Evolutionary conservation across 2,329 filamentous ascomycete genomes (phyloP).

Genomic region (Tolypocladium paradoxum): DNA sequence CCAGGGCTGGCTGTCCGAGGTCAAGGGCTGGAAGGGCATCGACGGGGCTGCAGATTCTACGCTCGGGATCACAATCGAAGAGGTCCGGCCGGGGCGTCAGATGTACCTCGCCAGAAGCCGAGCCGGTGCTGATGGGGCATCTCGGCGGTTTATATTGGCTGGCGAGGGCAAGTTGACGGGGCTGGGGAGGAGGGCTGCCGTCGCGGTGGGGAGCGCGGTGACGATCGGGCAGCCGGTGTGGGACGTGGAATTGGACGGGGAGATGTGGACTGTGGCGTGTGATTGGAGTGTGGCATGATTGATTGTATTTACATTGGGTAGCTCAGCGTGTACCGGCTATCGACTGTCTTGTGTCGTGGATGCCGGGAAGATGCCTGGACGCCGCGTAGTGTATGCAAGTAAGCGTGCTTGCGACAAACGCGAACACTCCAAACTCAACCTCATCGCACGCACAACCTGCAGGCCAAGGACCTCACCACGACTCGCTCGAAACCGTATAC

Average conservation of each 20-base stretch:
- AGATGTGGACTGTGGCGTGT: constrained; percentile 26
- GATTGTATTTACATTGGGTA: background rate
- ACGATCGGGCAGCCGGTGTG: constrained; percentile 25
- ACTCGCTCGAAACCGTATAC: background rate
- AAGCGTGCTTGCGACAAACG: constrained; percentile 25
- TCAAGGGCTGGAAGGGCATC: constrained; percentile 22
- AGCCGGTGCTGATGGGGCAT: background rate
- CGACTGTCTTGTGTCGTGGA: background rate
- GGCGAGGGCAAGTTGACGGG: constrained; percentile 27
- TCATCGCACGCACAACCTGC: background rate
- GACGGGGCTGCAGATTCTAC: constrained; percentile 3
- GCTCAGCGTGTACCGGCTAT: background rate
- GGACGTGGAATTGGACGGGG: constrained; percentile 23
- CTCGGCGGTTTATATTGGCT: constrained; percentile 21
- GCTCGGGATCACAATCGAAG: constrained; percentile 17
- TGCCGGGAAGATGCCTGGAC: background rate
- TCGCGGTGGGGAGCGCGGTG: constrained; percentile 19
- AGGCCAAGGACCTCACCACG: background rate
- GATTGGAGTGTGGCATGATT: constrained; percentile 20
- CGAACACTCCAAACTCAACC: constrained; percentile 6
- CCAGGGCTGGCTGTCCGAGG: constrained; percentile 30
- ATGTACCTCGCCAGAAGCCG: constrained; percentile 23
- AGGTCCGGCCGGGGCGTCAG: constrained; percentile 17
- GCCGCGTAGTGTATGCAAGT: constrained; percentile 15
- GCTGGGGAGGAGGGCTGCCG: constrained; percentile 16